These are phyloP conservation scores for Phytophthora cactorum DNA, from an alignment of 352 stramenopile genomes.

Conservation along the genomic window DNA sequence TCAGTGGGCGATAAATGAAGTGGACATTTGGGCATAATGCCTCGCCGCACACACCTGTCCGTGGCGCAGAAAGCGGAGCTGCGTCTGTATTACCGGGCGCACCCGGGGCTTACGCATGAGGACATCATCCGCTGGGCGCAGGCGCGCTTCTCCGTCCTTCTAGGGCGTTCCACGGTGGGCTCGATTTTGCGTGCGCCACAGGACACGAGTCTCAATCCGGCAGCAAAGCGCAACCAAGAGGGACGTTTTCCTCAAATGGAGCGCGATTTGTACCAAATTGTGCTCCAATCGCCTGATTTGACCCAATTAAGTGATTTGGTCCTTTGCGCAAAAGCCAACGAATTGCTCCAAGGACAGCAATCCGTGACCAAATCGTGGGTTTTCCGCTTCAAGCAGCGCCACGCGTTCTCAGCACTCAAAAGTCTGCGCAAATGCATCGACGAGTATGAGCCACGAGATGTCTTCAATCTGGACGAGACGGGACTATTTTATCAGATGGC, in stretches of 20 bases:
- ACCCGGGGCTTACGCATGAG: conserved; percentile 25
- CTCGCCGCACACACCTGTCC: conserved; percentile 21
- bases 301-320: conserved; percentile 16
- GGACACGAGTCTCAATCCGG: conserved; percentile 16
- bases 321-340: conserved; percentile 24
- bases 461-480: conserved; percentile 30
- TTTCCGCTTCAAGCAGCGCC: conserved; percentile 27
- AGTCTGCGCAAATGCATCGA: conserved; percentile 20
- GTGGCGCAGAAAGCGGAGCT: conserved; percentile 27
- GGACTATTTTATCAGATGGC: conserved; percentile 29
- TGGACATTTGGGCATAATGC: background rate
- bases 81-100: conserved; percentile 22
- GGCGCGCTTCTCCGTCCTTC: conserved; percentile 11
- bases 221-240: conserved; percentile 18
- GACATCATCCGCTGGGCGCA: conserved; percentile 29
- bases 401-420: conserved; percentile 20
- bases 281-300: conserved; percentile 17
- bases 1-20: background rate
- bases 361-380: conserved; percentile 31
- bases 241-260: conserved; percentile 27
- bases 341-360: conserved; percentile 12
- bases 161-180: conserved; percentile 22
- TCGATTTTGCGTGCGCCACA: conserved; percentile 14
- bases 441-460: conserved; percentile 16
- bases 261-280: conserved; percentile 19